Base-by-base conservation (phyloP, 2,329 filamentous ascomycete genomes). In the Epichloe glyceriae region DNA sequence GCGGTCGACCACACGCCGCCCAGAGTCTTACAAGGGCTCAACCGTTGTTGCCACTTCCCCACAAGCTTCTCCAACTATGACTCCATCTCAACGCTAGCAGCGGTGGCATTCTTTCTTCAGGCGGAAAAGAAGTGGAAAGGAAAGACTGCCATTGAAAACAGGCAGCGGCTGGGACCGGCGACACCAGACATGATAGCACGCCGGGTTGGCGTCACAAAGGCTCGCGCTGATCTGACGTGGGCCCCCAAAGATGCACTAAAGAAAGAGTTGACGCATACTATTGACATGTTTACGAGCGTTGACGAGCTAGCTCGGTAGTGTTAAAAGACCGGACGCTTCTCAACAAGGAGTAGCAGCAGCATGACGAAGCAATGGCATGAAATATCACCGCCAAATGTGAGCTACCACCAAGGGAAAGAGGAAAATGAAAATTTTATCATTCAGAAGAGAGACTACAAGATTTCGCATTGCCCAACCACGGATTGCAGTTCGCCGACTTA, bases 101-200 rank as follows among this genome's bases (percentile, higher is more conserved):
- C 15, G 33, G 3, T 47, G 40, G 33, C 38, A 14, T 43, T 22
- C 37, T 37, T 39, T 22, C 37, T 37, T 30, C 43, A 43, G 17
- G 43, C 37, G 38, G 35, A 30, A 30, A 19, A 37, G 7, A 26
- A 10, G 26, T 30, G 26, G 26, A 37, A 40, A 35, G 17, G 22
- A 22, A 20, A 26, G 3, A n/a, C 34, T 22, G 3, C 17, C 26
- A 26, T 43, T n/a, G 11, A 19, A 11, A 42, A 50, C 22, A 41
- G n/a, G 41, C 37, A 35, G 20, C 52, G 49, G 46, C 49, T 43
- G 42, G 49, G 40, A 49, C 42, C 46, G 49, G 45, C 49, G 49
- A 45, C 8, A 35, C 20, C 20, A n/a, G 14, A 10, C 44, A 22
- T n/a, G 17, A n/a, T 11, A 20, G 43, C 43, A 45, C 10, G 30